Base-by-base conservation (phyloP, 305 asterid genomes). In the Solanum chacoense region DNA sequence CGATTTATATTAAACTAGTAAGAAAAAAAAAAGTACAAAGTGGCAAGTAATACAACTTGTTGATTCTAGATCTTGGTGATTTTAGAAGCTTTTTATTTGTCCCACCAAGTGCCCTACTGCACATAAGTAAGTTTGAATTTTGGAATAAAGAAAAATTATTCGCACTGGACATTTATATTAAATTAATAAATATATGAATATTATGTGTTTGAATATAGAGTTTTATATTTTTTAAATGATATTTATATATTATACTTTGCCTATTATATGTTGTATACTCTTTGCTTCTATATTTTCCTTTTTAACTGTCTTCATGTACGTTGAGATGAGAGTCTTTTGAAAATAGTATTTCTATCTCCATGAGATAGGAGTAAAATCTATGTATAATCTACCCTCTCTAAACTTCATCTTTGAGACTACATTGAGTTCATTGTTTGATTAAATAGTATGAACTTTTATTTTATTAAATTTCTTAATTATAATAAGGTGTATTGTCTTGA, bases 251-350 rank as follows among this genome's bases (percentile, higher is more conserved):
- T 71, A 71, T 28, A 28, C 5, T 28, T 71, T 71, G 8, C 2
- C 1, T 6, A 71, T 7, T 28, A 6, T 71, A 28, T 13, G 22
- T 28, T 13, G 2, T 28, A 2, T 71, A 7, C 2, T 28, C 5
- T 12, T 71, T 71, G 18, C 1, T 13, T 71, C 5, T 71, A 12
- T 28, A 28, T 13, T 28, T 28, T 28, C 0, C 2, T 13, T 28
- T 50, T 63, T 22, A 26, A 28, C 1, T 28, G 20, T 28, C 8
- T 28, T 13, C 0, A 28, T 28, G 0, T 7, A 1, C 0, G 3
- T 3, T 71, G 5, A 71, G 35, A 1, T 8, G 1, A 26, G 35
- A 6, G 0, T 12, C 6, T 71, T 71, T 28, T 28, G 22, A 71
- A 28, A 12, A 69, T 26, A 28, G 0, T 12, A 7, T 69, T 28